Conservation (phyloP, 2,329 filamentous ascomycete genomes). For the Claviceps cyperi region DNA sequence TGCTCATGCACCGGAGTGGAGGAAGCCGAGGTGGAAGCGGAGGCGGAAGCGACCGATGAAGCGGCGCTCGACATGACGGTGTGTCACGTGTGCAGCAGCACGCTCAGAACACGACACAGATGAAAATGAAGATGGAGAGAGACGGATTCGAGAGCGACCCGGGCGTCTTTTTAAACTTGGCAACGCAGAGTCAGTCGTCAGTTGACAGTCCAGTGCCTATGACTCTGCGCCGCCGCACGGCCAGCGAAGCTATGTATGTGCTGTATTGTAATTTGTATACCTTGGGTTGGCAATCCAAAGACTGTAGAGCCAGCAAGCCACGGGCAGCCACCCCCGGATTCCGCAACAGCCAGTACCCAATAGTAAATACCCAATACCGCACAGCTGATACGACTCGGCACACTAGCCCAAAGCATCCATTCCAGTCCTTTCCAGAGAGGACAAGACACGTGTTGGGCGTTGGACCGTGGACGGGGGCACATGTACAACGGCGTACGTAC, state of each 20-base stretch:
- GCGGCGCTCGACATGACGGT: conserved; percentile 9
- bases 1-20: conserved; percentile 22
- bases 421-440: too few relatives aligned
- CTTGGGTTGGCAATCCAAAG: too few relatives aligned
- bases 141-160: too few relatives aligned
- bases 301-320: not conserved
- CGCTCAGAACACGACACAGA: not conserved
- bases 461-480: too few relatives aligned
- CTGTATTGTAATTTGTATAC: too few relatives aligned
- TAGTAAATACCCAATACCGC: too few relatives aligned
- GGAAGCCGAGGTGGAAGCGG: conserved; percentile 13
- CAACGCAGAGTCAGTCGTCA: not conserved
- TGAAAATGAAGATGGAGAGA: not conserved
- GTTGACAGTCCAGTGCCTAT: not conserved
- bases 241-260: not conserved
- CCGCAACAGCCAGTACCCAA: too few relatives aligned
- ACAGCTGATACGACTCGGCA: too few relatives aligned
- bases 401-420: too few relatives aligned
- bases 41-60: conserved; percentile 15
- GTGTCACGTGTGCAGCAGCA: not conserved
- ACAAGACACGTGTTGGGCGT: too few relatives aligned
- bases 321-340: not conserved
- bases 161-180: too few relatives aligned
- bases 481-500: too few relatives aligned
- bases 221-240: not conserved